Evolutionary conservation across 1,139 yeast genomes (phyloP), one percentile per base, ranked within the genome.

Genomic region (Suhomyces wounanorum): DNA sequence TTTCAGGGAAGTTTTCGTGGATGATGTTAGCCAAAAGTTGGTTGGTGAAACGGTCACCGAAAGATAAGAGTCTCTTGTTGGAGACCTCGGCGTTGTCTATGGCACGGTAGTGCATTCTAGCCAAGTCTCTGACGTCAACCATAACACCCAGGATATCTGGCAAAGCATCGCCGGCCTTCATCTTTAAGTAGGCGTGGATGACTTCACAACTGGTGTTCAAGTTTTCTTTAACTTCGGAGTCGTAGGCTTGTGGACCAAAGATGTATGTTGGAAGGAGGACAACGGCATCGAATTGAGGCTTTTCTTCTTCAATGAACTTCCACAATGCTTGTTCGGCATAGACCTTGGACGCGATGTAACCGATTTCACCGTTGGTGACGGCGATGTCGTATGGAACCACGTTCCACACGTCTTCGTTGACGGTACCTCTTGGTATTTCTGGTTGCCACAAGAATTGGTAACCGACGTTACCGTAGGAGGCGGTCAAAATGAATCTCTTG

Each of bases 311-410:
- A 23, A 77, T 63, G 53, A 79, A 82, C 1, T 78, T 75, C 83
- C 87, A 79, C 1, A 82, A 85, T 1, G 81, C 78, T 51, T 64
- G 61, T 59, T 81, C 86, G 18, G 84, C 82, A 51, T 72, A 70
- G 65, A 72, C 76, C 63, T 82, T 82, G 9, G 85, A 79, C 0
- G 77, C 82, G 14, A 30, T 30, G 14, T 30, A 30, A 7, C 33
- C 33, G 33, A 30, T 30, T 30, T 11, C 33, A 11, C 33, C 33
- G 14, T 30, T 13, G n/a, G 14, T 30, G 33, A 30, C 11, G n/a
- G 33, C 33, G 33, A 30, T 30, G 14, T 30, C 33, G 13, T 30
- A 30, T 10, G 33, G 33, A 30, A 30, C 33, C 33, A 30, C 8
- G 14, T 30, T 30, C 33, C 33, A 30, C 33, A 30, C 33, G 6